Evolutionary conservation across 2,329 filamentous ascomycete genomes (phyloP).

Genomic region (Penicillium sclerotigenum): DNA sequence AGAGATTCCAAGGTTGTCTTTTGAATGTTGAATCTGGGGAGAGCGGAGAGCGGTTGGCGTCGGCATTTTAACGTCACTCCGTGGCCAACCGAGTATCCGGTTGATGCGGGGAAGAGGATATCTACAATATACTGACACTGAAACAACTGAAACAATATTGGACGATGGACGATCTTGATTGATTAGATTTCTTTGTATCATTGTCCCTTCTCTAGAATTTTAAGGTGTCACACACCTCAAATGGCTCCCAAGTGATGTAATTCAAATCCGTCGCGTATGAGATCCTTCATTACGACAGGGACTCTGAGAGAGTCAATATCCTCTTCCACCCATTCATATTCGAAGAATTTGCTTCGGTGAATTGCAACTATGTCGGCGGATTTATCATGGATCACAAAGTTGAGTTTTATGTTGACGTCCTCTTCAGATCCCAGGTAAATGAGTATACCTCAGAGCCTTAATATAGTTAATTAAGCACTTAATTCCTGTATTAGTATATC

Average conservation of each 20-base stretch:
- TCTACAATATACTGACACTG: no score
- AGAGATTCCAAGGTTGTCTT: neutral
- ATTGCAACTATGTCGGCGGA: neutral
- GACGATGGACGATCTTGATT: no score
- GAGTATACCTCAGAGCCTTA: no score
- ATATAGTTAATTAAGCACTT: no score
- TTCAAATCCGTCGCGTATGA: neutral
- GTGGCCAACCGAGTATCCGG: conserved; percentile 11
- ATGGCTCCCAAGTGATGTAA: neutral
- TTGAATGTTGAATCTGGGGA: conserved; percentile 7
- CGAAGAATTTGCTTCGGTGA: neutral
- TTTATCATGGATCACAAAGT: neutral
- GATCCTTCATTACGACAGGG: neutral
- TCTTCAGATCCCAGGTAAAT: neutral
- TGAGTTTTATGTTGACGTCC: neutral
- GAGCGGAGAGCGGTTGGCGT: conserved; percentile 30
- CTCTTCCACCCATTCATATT: neutral
- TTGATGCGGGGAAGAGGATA: conserved; percentile 1
- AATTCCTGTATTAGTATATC: no score
- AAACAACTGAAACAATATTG: no score
- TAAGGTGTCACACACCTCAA: neutral
- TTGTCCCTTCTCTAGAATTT: neutral
- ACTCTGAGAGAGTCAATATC: neutral
- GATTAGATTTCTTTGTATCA: neutral
- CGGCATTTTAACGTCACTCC: conserved; percentile 16